These are phyloP conservation scores for Fraxinus quadrangulata DNA, from an alignment of 257 asterid species.

Conservation along the genomic window DNA sequence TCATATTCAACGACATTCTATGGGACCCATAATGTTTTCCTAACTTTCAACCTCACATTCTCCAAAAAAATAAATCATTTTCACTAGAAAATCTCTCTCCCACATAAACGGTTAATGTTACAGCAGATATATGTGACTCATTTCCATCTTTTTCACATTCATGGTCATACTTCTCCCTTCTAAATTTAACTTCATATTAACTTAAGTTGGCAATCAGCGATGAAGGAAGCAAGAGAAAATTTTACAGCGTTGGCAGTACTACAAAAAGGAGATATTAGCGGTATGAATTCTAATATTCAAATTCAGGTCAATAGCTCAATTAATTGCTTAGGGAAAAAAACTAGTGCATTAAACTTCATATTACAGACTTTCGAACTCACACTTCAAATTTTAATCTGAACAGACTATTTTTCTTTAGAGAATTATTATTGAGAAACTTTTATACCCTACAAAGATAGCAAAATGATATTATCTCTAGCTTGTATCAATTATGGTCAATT, in stretches of 20 bases:
- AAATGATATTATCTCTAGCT: not conserved
- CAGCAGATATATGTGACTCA: not conserved
- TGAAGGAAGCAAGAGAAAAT: not conserved
- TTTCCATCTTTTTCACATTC: not conserved
- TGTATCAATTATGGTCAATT: not conserved
- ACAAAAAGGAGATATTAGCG: not conserved
- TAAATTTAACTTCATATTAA: not conserved
- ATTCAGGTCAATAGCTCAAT: not conserved
- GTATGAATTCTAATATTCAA: not conserved
- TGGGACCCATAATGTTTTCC: too few relatives aligned
- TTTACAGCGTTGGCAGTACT: not conserved
- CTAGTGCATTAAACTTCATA: not conserved
- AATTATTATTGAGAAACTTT: not conserved
- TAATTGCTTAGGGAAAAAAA: not conserved
- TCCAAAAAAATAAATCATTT: too few relatives aligned
- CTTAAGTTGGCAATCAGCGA: not conserved
- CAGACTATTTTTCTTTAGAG: not conserved
- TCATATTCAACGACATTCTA: too few relatives aligned
- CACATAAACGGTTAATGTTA: not conserved
- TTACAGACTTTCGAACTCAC: not conserved
- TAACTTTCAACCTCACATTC: too few relatives aligned
- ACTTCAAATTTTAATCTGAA: not conserved
- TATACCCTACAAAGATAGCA: not conserved
- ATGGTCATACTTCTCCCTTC: not conserved
- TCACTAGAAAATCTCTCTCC: too few relatives aligned